These are phyloP conservation scores for Hirschioporus abietinus DNA, from an alignment of 768 basidiomycete genomes.

Conservation along the genomic window DNA sequence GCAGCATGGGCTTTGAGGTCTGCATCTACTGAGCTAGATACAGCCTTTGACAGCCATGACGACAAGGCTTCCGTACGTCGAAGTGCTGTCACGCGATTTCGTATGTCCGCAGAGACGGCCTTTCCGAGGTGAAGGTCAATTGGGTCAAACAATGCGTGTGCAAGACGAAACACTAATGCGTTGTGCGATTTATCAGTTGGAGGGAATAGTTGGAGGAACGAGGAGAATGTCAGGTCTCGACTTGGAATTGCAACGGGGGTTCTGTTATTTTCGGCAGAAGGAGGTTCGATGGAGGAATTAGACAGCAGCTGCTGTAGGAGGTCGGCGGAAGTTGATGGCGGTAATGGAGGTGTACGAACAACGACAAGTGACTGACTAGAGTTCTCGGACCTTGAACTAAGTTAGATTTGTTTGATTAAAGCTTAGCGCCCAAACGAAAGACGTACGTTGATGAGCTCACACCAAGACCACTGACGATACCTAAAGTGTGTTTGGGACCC, in stretches of 20 bases:
- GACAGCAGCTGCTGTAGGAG: conserved; percentile 74
- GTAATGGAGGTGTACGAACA: neutral
- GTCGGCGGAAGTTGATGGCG: conserved; percentile 35
- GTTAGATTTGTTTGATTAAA: neutral
- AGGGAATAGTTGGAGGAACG: conserved; percentile 69
- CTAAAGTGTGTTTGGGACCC: conserved; percentile 76
- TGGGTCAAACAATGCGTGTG: conserved; percentile 82
- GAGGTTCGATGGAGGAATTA: conserved; percentile 55
- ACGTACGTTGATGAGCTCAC: conserved; percentile 42
- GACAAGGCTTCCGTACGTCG: conserved; percentile 78
- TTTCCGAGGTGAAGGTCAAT: conserved; percentile 59
- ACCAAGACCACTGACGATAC: conserved; percentile 68
- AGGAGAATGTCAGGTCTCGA: conserved; percentile 63
- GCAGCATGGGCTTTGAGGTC: conserved; percentile 53
- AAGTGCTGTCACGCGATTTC: conserved; percentile 53
- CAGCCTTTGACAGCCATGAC: conserved; percentile 75
- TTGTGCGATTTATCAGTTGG: conserved; percentile 67
- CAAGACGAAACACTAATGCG: conserved; percentile 83
- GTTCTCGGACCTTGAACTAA: neutral
- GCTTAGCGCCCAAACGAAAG: neutral
- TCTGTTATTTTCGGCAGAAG: conserved; percentile 52
- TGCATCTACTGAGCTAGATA: conserved; percentile 64
- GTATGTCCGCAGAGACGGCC: conserved; percentile 53
- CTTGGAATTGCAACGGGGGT: conserved; percentile 67
- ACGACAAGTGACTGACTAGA: neutral